Evolutionary conservation across 306 rosid species (phyloP), one percentile per base, ranked within the genome.

Genomic region (Lithocarpus polystachyus): DNA sequence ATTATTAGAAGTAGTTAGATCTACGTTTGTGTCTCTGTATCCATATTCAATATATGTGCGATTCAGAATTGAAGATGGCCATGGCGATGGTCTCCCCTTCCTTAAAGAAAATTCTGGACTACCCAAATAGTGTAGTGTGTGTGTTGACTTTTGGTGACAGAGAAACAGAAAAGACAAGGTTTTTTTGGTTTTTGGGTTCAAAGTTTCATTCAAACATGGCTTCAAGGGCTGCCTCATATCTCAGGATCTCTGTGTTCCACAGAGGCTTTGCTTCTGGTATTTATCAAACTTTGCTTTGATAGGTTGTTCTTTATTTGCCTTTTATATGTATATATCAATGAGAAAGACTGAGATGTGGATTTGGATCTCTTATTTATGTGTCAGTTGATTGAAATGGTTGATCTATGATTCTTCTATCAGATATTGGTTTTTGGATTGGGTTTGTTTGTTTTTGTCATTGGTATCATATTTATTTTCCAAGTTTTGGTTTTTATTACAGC

Each of bases 261-360:
- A 80, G 98, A 83, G 85, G 78, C 59, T 92, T 88, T 71, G 88
- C 96, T 26, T 89, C 79, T 73, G 93, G 98, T 91, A 72, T 45
- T 0, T 0, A 33, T 33, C 37, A 1, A 1, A 5, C 37, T 33
- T 33, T 33, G 61, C 68, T 56, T 48, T 59, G 20, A 67, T 65
- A 20, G 52, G 45, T 26, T 26, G 1, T 19, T 56, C 14, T 67
- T 53, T 2, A 9, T 18, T 4, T 74, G 45, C 13, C n/a, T 78
- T 73, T 35, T 33, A 4, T 1, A 33, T 33, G 5, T 74, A 14
- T n/a, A 37, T 13, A 29, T 14, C 0, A 33, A 33, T 33, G n/a
- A 26, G 28, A 26, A 26, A 26, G 28, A 26, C 28, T 26, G 28
- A 26, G 28, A 26, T 26, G 28, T 26, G 28, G 28, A 26, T 73